Evolutionary conservation across 78 protist species (phyloP).

Genomic region (Dictyostelium brefeldianum): DNA sequence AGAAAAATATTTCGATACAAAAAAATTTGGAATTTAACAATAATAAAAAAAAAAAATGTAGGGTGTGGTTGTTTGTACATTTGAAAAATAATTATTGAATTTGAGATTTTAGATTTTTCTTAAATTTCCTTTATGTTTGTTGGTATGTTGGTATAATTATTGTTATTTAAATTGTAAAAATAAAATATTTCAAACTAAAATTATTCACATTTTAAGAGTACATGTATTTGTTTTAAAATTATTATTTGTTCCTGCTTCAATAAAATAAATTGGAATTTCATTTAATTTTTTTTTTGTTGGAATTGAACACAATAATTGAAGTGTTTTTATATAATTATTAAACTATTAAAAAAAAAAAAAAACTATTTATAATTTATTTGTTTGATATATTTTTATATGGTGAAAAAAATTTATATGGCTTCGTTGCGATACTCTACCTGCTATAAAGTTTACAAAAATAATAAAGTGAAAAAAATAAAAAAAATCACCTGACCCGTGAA

Average conservation of each 20-base stretch:
- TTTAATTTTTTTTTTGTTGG: background rate
- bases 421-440: slow-evolving; percentile 14
- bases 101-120: too few relatives aligned
- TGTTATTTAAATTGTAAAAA: too few relatives aligned
- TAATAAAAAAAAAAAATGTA: background rate
- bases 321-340: too few relatives aligned
- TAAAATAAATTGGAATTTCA: background rate
- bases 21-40: background rate
- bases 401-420: background rate
- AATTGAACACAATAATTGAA: background rate
- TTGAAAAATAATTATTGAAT: too few relatives aligned
- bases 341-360: too few relatives aligned
- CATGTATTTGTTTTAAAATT: background rate
- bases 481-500: background rate
- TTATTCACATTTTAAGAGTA: background rate
- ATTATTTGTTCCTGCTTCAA: too few relatives aligned
- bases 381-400: background rate
- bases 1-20: background rate
- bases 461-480: background rate
- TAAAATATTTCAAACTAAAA: too few relatives aligned
- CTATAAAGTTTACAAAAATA: slow-evolving; percentile 5
- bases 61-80: background rate
- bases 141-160: too few relatives aligned
- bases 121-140: too few relatives aligned
- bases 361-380: too few relatives aligned